These are phyloP conservation scores for Metarhizium album DNA, from an alignment of 2,329 filamentous ascomycete species.

Conservation along the genomic window DNA sequence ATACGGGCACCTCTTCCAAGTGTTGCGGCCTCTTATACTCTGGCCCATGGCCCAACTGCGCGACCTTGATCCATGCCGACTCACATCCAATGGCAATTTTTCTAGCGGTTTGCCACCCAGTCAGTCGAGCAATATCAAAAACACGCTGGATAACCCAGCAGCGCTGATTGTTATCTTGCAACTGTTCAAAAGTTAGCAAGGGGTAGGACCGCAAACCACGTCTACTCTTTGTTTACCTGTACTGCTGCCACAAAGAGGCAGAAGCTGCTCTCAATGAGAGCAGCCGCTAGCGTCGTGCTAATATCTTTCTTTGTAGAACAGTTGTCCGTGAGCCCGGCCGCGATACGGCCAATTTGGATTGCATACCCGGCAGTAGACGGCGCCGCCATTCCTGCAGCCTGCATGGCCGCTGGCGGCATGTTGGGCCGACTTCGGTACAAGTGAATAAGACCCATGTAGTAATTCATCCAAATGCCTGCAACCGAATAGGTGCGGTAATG, in stretches of 20 bases:
- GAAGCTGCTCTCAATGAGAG: constrained; percentile 72
- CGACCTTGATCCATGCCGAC: constrained; percentile 68
- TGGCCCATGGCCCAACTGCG: constrained; percentile 62
- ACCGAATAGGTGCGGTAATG: constrained; percentile 83
- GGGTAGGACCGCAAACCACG: not conserved
- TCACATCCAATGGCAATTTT: constrained; percentile 80
- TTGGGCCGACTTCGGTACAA: constrained; percentile 73
- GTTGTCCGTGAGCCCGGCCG: constrained; percentile 56
- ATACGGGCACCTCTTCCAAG: constrained; percentile 22
- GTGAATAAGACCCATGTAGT: constrained; percentile 74
- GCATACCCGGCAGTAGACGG: constrained; percentile 60
- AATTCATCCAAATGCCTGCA: constrained; percentile 77
- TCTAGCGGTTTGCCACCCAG: constrained; percentile 76
- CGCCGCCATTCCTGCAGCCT: constrained; percentile 71
- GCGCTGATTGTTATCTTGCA: constrained; percentile 57
- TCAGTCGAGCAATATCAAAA: constrained; percentile 64
- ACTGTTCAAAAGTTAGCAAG: not conserved
- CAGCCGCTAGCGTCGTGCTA: constrained; percentile 68
- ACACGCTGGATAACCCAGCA: constrained; percentile 67
- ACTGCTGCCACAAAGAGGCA: constrained; percentile 80
- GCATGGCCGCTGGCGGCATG: constrained; percentile 86
- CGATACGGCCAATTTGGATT: constrained; percentile 67
- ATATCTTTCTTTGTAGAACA: constrained; percentile 44
- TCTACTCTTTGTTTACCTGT: constrained; percentile 33
- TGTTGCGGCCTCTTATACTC: constrained; percentile 49